A percentile compares a stretch with the other conserved stretches of the same genome.
Evolutionary conservation across 2,329 filamentous ascomycete species (phyloP).

Genomic region (Catunica adiposa): DNA sequence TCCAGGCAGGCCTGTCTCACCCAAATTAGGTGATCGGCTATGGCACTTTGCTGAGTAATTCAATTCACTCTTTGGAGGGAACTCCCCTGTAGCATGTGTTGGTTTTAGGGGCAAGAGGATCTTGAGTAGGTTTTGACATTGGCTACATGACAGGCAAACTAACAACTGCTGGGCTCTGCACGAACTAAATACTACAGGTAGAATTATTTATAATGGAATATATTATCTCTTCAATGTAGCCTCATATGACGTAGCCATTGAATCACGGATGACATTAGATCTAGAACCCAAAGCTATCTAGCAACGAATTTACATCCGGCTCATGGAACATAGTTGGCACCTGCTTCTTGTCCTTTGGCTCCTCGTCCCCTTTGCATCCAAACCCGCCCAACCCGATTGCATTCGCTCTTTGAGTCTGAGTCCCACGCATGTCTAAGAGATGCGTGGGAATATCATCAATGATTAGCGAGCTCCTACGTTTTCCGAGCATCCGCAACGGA

Average conservation of each 20-base stretch:
- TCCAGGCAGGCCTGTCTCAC: too few relatives aligned
- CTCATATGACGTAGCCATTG: neutral
- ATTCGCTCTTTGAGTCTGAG: neutral
- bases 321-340: slow-evolving; percentile 68
- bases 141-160: too few relatives aligned
- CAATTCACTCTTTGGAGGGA: neutral
- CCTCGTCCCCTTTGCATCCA: slow-evolving; percentile 17
- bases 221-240: too few relatives aligned
- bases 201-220: too few relatives aligned
- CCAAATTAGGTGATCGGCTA: too few relatives aligned
- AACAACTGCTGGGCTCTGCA: too few relatives aligned
- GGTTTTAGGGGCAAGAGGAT: too few relatives aligned
- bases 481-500: slow-evolving; percentile 45
- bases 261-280: neutral
- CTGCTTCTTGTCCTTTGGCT: slow-evolving; percentile 35
- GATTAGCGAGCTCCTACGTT: slow-evolving; percentile 59
- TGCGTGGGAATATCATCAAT: slow-evolving; percentile 53
- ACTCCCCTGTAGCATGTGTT: neutral
- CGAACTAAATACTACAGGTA: too few relatives aligned
- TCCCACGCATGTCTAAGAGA: slow-evolving; percentile 20
- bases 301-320: slow-evolving; percentile 71
- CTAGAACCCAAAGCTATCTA: slow-evolving; percentile 88
- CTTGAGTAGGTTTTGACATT: too few relatives aligned
- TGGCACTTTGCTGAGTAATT: too few relatives aligned
- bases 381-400: slow-evolving; percentile 18